Evolutionary conservation across 1,284 basidiomycete species (phyloP).

Genomic region (Ceratobasidium sp.): DNA sequence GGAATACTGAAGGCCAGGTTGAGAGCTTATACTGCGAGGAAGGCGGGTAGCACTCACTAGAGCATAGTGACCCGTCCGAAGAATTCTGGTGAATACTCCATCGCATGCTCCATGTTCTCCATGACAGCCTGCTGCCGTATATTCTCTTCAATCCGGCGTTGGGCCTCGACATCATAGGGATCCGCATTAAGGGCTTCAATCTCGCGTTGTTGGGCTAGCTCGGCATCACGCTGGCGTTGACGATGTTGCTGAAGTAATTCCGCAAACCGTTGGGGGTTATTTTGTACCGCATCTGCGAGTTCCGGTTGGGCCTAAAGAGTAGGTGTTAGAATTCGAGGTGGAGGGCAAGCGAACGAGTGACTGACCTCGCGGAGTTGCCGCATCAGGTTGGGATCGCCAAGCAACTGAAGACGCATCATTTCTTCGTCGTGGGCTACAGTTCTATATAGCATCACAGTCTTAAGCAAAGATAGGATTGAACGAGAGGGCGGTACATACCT

Average conservation of each 20-base stretch:
- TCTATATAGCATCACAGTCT: conserved; percentile 48
- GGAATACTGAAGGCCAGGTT: conserved; percentile 59
- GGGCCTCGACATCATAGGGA: conserved; percentile 91
- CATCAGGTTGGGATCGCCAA: conserved; percentile 85
- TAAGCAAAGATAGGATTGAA: conserved; percentile 38
- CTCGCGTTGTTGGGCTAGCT: conserved; percentile 65
- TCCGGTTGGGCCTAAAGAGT: conserved; percentile 72
- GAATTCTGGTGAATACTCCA: conserved; percentile 90
- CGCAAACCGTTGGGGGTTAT: conserved; percentile 74
- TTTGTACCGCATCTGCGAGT: conserved; percentile 72
- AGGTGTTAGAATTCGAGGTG: not conserved
- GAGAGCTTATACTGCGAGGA: not conserved
- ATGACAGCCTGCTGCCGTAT: conserved; percentile 89
- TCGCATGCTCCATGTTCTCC: conserved; percentile 90
- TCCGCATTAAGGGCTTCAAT: conserved; percentile 77
- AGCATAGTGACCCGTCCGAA: conserved; percentile 98
- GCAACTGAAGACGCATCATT: conserved; percentile 85
- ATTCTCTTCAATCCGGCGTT: conserved; percentile 90
- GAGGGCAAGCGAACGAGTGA: conserved; percentile 10
- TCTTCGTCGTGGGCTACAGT: conserved; percentile 80
- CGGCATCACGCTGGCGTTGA: conserved; percentile 61
- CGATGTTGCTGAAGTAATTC: conserved; percentile 72
- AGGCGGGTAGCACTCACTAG: conserved; percentile 69
- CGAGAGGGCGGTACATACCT: conserved; percentile 55
- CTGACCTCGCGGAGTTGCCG: conserved; percentile 71